phyloP scores from a whole-genome alignment of 2,329 filamentous ascomycete genomes.

The Hypocrella siamensis region DNA sequence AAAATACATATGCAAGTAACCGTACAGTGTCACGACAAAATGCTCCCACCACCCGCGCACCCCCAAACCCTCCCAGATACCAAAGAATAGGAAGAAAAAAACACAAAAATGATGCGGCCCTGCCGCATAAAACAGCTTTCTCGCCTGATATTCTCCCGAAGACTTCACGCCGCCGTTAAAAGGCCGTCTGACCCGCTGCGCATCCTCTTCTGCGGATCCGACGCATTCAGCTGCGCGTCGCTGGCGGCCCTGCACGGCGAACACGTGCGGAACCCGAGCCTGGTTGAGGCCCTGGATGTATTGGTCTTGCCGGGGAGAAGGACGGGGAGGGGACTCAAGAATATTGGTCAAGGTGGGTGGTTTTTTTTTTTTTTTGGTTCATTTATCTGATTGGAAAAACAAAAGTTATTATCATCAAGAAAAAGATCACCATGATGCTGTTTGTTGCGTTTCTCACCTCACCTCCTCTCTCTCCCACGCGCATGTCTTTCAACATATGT shows the following conservation, averaged over 20 bases:
- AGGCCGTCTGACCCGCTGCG: slow-evolving; percentile 44
- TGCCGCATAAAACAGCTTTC: not conserved
- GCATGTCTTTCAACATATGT: no score
- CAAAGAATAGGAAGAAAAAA: no score
- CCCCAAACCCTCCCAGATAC: not conserved
- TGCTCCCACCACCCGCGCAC: not conserved
- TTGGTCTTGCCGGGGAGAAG: slow-evolving; percentile 66
- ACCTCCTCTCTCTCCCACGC: no score
- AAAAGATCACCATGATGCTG: not conserved
- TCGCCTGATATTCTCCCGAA: not conserved
- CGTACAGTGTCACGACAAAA: not conserved
- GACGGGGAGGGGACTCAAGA: slow-evolving; percentile 60
- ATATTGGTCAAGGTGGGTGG: slow-evolving; percentile 50
- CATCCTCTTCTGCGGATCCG: slow-evolving; percentile 89
- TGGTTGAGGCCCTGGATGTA: slow-evolving; percentile 69
- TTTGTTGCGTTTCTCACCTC: not conserved
- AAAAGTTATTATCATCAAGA: slow-evolving; percentile 7
- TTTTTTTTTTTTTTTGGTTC: no score
- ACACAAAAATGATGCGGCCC: no score
- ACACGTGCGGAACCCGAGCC: slow-evolving; percentile 29
- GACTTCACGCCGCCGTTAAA: not conserved
- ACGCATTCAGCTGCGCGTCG: slow-evolving; percentile 72
- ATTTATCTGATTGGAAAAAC: no score
- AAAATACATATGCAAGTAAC: not conserved
- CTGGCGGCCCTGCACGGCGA: slow-evolving; percentile 53